Base-by-base conservation (phyloP, 1,284 basidiomycete species). In the Microbotryum violaceum region DNA sequence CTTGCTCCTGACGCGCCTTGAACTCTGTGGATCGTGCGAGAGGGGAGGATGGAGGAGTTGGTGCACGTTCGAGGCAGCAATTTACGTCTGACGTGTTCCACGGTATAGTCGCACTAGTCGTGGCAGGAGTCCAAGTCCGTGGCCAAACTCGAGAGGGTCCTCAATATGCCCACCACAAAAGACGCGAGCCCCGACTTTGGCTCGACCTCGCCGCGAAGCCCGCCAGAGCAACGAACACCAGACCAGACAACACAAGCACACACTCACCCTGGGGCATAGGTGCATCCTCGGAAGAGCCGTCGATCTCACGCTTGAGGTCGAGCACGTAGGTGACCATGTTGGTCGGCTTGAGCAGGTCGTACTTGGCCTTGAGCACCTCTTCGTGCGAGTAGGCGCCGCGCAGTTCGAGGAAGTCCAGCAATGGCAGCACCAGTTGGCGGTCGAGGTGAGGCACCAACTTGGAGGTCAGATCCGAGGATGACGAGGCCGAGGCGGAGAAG, bases 301-400 rank as follows among this genome's bases (percentile, higher is more conserved):
- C 65, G 14, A 74, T 56, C 60, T 72, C 71, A 33, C 70, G 60
- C 54, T 70, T 67, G 55, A 72, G 59, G 25, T 63, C 63, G 49
- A 66, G 67, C 48, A 72, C 62, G 73, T 92, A 96, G 77, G 92
- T 90, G 64, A 93, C 86, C 91, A 96, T 93, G 77, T 96, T 94
- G 56, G 92, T 98, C 69, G 87, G 89, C 76, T 91, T 94, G 61
- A 91, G 90, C 60, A 97, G 86, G 74, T 97, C 93, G 88, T 97
- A 96, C 77, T 92, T 91, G 25, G 91, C 91, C 56, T 84, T 80
- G 62, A 84, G 83, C 60, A 94, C 84, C 68, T 94, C 84, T 59
- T 86, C 80, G 44, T 81, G 80, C 1, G 87, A 81, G 75, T 91
- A 93, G 48, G 87, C 77, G 46, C 83, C 82, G 16, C 81, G 82